phyloP scores from a whole-genome alignment of 2,329 filamentous ascomycete genomes.

The Diplodia mutila region DNA sequence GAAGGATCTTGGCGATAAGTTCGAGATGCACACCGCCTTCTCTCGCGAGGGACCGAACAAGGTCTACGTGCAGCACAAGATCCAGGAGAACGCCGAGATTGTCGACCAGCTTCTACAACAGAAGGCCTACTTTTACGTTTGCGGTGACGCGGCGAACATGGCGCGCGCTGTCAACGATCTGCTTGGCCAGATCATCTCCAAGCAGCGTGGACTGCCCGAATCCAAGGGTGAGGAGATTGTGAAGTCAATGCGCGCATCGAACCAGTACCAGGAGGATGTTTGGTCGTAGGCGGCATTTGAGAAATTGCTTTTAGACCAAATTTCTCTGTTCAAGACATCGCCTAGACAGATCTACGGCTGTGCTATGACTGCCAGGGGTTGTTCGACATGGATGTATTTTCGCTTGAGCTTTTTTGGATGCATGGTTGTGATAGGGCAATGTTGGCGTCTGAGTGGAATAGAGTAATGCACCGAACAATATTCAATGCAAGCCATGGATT shows the following conservation, averaged over 20 bases:
- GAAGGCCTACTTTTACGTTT: conserved; percentile 95
- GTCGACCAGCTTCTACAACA: conserved; percentile 86
- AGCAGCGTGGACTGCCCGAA: conserved; percentile 79
- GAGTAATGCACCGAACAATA: background rate
- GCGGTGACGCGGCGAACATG: conserved; percentile 97
- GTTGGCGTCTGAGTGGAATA: conserved; percentile 15
- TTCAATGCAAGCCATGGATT: background rate
- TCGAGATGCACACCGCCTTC: conserved; percentile 90
- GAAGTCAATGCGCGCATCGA: conserved; percentile 92
- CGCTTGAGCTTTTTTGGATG: conserved; percentile 6
- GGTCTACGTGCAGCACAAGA: conserved; percentile 93
- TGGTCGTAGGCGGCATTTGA: conserved; percentile 57
- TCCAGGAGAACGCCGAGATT: conserved; percentile 80
- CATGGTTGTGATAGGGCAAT: conserved; percentile 15
- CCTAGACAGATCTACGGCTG: conserved; percentile 15
- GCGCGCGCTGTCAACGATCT: conserved; percentile 88
- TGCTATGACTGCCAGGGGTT: background rate
- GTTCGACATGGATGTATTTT: conserved; percentile 3
- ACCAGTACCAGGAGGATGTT: conserved; percentile 90
- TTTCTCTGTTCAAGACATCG: conserved; percentile 3
- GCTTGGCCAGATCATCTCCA: conserved; percentile 83
- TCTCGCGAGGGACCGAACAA: conserved; percentile 87
- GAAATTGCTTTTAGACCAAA: conserved; percentile 15
- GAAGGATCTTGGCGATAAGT: conserved; percentile 80
- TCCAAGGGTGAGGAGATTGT: conserved; percentile 94